These are phyloP conservation scores for Carpinus fangiana DNA, from an alignment of 306 rosid species.

Conservation along the genomic window DNA sequence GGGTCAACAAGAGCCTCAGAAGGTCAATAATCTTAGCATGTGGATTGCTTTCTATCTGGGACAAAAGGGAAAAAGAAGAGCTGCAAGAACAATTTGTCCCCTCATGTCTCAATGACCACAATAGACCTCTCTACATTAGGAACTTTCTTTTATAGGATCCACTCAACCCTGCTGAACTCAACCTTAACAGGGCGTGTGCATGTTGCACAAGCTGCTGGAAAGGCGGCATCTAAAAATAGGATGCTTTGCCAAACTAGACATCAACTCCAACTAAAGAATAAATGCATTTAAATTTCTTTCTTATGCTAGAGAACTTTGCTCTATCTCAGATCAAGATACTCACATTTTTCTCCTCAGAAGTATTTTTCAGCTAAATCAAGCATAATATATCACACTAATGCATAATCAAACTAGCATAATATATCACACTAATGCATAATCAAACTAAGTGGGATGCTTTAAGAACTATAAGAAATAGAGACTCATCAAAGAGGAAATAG, in stretches of 20 bases:
- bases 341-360: not conserved
- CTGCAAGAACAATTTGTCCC: not conserved
- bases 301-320: not conserved
- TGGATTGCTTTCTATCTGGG: not conserved
- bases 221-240: not conserved
- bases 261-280: not conserved
- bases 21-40: not conserved
- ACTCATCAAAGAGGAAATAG: constrained; percentile 16
- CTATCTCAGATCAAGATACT: not conserved
- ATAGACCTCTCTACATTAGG: constrained; percentile 14
- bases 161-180: constrained; percentile 9
- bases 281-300: not conserved
- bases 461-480: not conserved
- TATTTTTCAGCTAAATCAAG: not conserved
- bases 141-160: constrained; percentile 8
- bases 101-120: constrained; percentile 21
- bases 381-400: constrained; percentile 15
- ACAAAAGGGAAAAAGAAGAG: constrained; percentile 12
- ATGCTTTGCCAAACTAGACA: not conserved
- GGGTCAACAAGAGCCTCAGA: too few relatives aligned
- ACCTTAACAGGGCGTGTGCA: not conserved
- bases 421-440: constrained; percentile 16
- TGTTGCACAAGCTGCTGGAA: not conserved
- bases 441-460: not conserved
- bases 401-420: constrained; percentile 13